A percentile compares a stretch with the other conserved stretches of the same genome.
phyloP scores from a whole-genome alignment of 371 early-diverging fungal species.

The Mucor plumbeus region DNA sequence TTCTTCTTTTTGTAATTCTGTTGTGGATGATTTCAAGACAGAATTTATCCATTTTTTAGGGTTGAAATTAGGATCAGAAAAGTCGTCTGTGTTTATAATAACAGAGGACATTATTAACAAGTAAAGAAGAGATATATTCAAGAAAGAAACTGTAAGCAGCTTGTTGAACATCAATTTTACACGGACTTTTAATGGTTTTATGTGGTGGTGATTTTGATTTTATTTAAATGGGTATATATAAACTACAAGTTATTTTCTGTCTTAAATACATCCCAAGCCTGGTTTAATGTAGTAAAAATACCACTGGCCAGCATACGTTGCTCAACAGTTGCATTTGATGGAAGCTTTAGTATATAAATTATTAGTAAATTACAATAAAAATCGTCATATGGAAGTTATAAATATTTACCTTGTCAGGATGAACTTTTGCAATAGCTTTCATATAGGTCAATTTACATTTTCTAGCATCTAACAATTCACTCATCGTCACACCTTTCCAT shows the following conservation, averaged over 20 bases:
- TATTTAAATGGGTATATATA: slow-evolving; percentile 23
- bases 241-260: slow-evolving; percentile 30
- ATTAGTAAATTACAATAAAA: too few relatives aligned
- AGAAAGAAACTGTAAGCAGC: background rate
- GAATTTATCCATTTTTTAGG: slow-evolving; percentile 71
- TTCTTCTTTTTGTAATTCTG: slow-evolving; percentile 3
- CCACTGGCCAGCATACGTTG: slow-evolving; percentile 88
- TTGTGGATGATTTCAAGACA: slow-evolving; percentile 33
- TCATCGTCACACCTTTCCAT: slow-evolving; percentile 80
- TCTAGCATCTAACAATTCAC: slow-evolving; percentile 82
- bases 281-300: slow-evolving; percentile 87
- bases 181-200: too few relatives aligned
- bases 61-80: slow-evolving; percentile 58
- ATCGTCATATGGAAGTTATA: background rate
- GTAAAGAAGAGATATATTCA: background rate
- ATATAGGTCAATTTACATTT: slow-evolving; percentile 93
- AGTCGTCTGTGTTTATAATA: slow-evolving; percentile 29
- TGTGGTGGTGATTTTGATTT: too few relatives aligned
- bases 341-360: slow-evolving; percentile 40
- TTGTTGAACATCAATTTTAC: background rate
- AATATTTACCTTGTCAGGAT: slow-evolving; percentile 90
- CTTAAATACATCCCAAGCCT: slow-evolving; percentile 91
- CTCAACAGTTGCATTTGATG: slow-evolving; percentile 67
- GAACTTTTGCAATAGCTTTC: slow-evolving; percentile 91
- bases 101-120: slow-evolving; percentile 26